Conservation (phyloP, 441 rosid genomes). For the Breynia disticha region DNA sequence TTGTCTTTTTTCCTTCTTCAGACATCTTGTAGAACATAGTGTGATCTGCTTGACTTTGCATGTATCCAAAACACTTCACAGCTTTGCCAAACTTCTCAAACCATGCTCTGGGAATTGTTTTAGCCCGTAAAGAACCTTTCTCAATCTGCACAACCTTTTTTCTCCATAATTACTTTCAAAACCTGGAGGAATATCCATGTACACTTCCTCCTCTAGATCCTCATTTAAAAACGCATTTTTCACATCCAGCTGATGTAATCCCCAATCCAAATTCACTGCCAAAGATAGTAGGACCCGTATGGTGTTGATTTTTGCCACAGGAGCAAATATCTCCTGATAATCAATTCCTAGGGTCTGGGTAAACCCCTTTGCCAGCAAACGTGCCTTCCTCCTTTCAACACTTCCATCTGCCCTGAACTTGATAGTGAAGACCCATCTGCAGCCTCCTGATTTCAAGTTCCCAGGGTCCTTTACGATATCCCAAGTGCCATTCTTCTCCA, state of each 20-base stretch:
- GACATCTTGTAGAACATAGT: background rate
- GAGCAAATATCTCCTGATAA: background rate
- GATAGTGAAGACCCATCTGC: slow-evolving; percentile 1
- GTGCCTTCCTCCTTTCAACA: background rate
- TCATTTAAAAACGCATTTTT: background rate
- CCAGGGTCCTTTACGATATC: background rate
- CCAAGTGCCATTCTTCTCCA: background rate
- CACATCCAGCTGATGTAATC: background rate
- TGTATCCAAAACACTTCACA: background rate
- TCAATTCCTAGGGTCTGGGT: background rate
- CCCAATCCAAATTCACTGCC: background rate
- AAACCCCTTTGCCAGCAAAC: background rate
- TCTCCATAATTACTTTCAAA: background rate
- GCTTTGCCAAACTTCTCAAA: background rate
- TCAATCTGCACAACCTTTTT: background rate
- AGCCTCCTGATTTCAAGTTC: background rate
- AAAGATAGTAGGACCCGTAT: background rate
- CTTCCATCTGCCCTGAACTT: slow-evolving; percentile 1
- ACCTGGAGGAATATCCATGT: background rate
- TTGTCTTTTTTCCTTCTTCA: background rate
- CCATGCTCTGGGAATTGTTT: slow-evolving; percentile 3
- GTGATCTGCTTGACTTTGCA: background rate
- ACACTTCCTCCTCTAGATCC: background rate
- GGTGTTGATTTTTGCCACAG: background rate
- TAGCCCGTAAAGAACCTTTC: background rate